phyloP scores from a whole-genome alignment of 768 basidiomycete genomes.

The Termitomyces sp. region DNA sequence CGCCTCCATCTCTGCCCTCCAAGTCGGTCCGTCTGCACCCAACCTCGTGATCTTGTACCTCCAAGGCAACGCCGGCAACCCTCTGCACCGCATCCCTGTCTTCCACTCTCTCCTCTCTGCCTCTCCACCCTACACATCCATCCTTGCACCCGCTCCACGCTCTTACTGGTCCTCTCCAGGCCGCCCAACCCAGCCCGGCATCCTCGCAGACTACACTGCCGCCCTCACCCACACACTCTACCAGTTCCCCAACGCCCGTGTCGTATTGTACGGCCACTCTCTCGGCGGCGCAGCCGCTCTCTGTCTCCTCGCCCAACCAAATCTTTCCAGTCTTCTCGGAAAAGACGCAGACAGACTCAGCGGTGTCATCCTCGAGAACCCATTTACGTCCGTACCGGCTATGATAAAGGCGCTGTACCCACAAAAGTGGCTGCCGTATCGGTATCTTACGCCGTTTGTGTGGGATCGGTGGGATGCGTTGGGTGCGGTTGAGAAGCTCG shows the following conservation, averaged over 20 bases:
- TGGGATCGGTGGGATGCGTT: slow-evolving; percentile 48
- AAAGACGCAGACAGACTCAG: slow-evolving; percentile 18
- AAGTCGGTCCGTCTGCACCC: not conserved
- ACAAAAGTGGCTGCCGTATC: slow-evolving; percentile 46
- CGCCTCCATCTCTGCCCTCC: not conserved
- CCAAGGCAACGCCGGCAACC: slow-evolving; percentile 46
- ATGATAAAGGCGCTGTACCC: slow-evolving; percentile 50
- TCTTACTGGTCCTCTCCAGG: slow-evolving; percentile 45
- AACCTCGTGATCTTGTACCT: slow-evolving; percentile 20
- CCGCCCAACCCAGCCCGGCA: slow-evolving; percentile 34
- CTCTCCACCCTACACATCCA: not conserved
- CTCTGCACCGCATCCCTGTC: slow-evolving; percentile 40
- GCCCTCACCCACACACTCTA: slow-evolving; percentile 28
- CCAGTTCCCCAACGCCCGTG: slow-evolving; percentile 28
- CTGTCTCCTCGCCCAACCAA: slow-evolving; percentile 31
- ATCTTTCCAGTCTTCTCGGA: slow-evolving; percentile 7
- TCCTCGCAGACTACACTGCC: slow-evolving; percentile 37
- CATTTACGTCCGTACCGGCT: slow-evolving; percentile 41
- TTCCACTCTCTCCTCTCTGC: slow-evolving; percentile 21
- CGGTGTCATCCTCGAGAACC: slow-evolving; percentile 48
- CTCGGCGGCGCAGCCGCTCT: slow-evolving; percentile 43
- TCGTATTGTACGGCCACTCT: slow-evolving; percentile 46
- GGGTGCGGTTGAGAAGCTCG: slow-evolving; percentile 17
- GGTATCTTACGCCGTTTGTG: slow-evolving; percentile 39
- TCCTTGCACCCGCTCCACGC: slow-evolving; percentile 33